These are phyloP conservation scores for Staphylotrichum tortipilum DNA, from an alignment of 495 filamentous ascomycete genomes.

Conservation along the genomic window DNA sequence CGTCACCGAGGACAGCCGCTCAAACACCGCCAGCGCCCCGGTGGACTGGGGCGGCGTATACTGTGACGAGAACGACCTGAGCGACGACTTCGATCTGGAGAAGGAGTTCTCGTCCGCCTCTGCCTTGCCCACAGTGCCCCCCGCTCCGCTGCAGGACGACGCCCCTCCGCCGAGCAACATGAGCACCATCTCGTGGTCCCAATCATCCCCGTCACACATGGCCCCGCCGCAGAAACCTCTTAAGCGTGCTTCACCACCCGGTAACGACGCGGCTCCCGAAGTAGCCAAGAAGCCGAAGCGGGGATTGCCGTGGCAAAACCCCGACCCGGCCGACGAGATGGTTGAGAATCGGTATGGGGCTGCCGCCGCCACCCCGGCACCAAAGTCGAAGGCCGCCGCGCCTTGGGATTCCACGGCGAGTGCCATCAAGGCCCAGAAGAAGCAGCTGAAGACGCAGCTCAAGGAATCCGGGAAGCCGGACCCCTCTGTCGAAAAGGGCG, in stretches of 20 bases:
- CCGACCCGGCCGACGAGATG: conserved; percentile 16
- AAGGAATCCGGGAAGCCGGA: conserved; percentile 33
- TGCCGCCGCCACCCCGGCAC: conserved; percentile 20
- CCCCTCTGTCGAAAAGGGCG: conserved; percentile 20
- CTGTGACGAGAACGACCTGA: conserved; percentile 59
- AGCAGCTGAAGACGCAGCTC: conserved; percentile 54
- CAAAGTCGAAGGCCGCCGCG: conserved; percentile 29
- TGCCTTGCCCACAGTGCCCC: conserved; percentile 32
- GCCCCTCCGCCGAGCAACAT: conserved; percentile 12
- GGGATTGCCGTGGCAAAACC: conserved; percentile 24
- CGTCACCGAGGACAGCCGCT: conserved; percentile 13
- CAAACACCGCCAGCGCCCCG: conserved; percentile 6
- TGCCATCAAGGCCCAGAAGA: conserved; percentile 74
- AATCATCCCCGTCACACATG: conserved; percentile 28
- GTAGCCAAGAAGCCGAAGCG: conserved; percentile 26
- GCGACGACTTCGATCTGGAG: conserved; percentile 58
- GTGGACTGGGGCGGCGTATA: too few relatives aligned
- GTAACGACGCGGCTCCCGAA: conserved; percentile 12
- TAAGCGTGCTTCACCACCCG: conserved; percentile 29
- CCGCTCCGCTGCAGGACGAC: conserved; percentile 6
- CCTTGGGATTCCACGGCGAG: conserved; percentile 79
- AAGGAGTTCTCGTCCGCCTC: conserved; percentile 48
- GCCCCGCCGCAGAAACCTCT: conserved; percentile 7
- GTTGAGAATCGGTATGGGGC: conserved; percentile 23
- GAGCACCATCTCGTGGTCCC: conserved; percentile 22